These are phyloP conservation scores for Leishmania martiniquensis DNA, from an alignment of 208 protist genomes.

Conservation along the genomic window DNA sequence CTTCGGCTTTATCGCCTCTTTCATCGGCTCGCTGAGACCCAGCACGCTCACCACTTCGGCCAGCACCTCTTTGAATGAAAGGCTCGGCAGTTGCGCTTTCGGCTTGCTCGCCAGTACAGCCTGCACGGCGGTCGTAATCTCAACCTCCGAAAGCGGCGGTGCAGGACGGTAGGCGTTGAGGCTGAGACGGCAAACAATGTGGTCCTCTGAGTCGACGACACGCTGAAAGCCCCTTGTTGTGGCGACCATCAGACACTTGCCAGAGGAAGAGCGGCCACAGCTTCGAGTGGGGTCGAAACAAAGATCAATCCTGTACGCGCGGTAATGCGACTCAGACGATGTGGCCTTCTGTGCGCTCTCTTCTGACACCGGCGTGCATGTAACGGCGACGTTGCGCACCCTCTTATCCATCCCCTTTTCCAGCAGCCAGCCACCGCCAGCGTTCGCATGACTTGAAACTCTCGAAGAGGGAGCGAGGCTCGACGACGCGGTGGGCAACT, in stretches of 20 bases:
- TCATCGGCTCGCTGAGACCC: conserved; percentile 28
- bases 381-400: conserved; percentile 38
- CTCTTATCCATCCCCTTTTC: conserved; percentile 22
- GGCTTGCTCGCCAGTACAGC: conserved; percentile 31
- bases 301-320: conserved; percentile 34
- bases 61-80: conserved; percentile 64
- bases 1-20: conserved; percentile 26
- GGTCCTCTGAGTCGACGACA: conserved; percentile 31
- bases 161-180: conserved; percentile 61
- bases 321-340: background rate
- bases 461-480: background rate
- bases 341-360: background rate
- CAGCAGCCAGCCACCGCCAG: conserved; percentile 1
- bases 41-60: conserved; percentile 38
- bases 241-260: conserved; percentile 66
- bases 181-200: conserved; percentile 44
- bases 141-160: conserved; percentile 27
- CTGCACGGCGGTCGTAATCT: conserved; percentile 40
- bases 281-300: conserved; percentile 63
- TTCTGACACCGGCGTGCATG: conserved; percentile 6
- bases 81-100: conserved; percentile 12
- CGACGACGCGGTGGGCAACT: background rate
- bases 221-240: conserved; percentile 55
- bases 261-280: conserved; percentile 44
- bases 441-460: background rate